A percentile compares a stretch with the other conserved stretches of the same genome.
These are phyloP conservation scores for Phytophthora boehmeriae DNA, from an alignment of 352 stramenopile genomes.

Conservation along the genomic window DNA sequence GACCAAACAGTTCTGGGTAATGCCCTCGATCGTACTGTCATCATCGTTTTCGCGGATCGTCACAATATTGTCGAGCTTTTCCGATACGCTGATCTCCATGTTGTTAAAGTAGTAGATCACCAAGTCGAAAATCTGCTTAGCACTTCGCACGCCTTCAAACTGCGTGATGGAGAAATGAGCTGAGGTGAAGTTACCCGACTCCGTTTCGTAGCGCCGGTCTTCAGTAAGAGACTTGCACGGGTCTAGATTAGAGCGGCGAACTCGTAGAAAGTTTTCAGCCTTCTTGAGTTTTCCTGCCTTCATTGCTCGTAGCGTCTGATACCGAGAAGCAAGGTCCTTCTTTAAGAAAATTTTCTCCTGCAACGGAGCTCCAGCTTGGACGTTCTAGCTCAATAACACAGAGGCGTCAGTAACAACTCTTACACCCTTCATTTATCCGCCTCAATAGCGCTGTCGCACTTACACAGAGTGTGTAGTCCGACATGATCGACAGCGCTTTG, in stretches of 20 bases:
- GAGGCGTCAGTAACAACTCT: no score
- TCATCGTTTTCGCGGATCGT: conserved; percentile 61
- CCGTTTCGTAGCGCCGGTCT: no score
- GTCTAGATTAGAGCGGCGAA: not conserved
- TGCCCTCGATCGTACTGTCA: conserved; percentile 23
- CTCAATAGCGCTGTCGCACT: conserved; percentile 14
- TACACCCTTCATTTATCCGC: no score
- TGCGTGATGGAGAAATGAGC: no score
- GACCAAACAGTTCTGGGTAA: conserved; percentile 44
- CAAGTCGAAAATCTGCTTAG: conserved; percentile 57
- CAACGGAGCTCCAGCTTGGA: conserved; percentile 35
- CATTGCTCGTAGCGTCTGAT: not conserved
- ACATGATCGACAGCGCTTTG: conserved; percentile 30
- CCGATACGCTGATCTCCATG: conserved; percentile 65
- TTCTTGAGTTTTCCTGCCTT: not conserved
- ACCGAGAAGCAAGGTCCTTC: not conserved
- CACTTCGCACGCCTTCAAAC: no score
- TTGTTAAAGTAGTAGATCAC: conserved; percentile 59
- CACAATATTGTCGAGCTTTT: conserved; percentile 53
- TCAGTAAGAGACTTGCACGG: no score
- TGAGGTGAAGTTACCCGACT: no score
- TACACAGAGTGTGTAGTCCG: conserved; percentile 39
- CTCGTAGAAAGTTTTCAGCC: not conserved
- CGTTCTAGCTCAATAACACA: no score
- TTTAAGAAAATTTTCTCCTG: conserved; percentile 20